Percentiles rank a stretch among this genome's conserved stretches.
phyloP scores from a whole-genome alignment of 306 rosid species.

The Herpetospermum pedunculosum region DNA sequence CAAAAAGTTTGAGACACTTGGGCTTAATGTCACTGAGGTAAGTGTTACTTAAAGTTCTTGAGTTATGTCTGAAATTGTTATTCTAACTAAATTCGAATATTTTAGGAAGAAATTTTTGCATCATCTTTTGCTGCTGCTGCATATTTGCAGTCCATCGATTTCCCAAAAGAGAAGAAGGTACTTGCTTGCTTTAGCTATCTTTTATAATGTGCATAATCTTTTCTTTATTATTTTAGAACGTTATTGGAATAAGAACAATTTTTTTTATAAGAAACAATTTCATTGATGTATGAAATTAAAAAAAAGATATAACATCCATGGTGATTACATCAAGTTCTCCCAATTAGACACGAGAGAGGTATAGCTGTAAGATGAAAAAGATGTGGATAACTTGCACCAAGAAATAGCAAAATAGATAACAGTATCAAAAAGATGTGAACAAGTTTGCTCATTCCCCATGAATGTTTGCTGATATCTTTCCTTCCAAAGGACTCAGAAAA shows the following conservation, averaged over 20 bases:
- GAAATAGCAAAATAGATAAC: too few species aligned
- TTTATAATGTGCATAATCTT: neutral
- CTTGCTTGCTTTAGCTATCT: neutral
- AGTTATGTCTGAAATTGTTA: constrained; percentile 5
- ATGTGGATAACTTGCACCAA: too few species aligned
- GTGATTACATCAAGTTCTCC: too few species aligned
- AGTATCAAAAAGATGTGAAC: too few species aligned
- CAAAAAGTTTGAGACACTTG: constrained; percentile 95
- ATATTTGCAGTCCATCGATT: constrained; percentile 76
- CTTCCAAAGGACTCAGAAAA: too few species aligned
- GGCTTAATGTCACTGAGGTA: constrained; percentile 76
- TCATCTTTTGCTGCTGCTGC: constrained; percentile 99
- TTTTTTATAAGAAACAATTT: too few species aligned
- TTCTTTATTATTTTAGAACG: neutral
- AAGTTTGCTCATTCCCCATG: too few species aligned
- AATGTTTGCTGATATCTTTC: too few species aligned
- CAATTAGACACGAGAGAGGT: too few species aligned
- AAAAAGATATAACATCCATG: too few species aligned
- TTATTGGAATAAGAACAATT: neutral
- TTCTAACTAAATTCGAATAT: constrained; percentile 12
- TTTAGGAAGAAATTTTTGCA: constrained; percentile 96
- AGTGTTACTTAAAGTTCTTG: constrained; percentile 14
- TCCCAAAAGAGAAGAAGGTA: constrained; percentile 94
- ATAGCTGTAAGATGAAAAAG: too few species aligned
- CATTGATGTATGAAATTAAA: too few species aligned